Evolutionary conservation across 352 stramenopile species (phyloP).

Genomic region (Globisporangium takayamanum): DNA sequence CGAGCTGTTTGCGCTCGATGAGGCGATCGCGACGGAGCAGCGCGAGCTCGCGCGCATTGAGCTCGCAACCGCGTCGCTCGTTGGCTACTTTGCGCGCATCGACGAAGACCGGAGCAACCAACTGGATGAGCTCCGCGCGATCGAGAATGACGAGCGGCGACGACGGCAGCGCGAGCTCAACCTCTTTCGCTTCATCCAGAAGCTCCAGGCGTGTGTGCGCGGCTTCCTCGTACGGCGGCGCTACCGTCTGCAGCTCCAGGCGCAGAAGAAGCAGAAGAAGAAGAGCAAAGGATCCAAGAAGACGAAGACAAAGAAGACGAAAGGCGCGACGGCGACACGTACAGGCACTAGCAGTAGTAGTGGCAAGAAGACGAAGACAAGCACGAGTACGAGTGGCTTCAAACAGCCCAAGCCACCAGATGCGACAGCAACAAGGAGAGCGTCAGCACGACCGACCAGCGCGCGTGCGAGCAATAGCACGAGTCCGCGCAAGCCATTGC

Average conservation of each 20-base stretch:
- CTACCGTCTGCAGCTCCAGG: conserved; percentile 19
- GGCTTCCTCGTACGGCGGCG: conserved; percentile 47
- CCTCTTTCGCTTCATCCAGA: conserved; percentile 40
- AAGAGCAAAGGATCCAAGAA: conserved; percentile 15
- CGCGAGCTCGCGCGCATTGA: conserved; percentile 26
- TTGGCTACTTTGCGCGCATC: conserved; percentile 37
- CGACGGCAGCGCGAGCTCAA: conserved; percentile 34
- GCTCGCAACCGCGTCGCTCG: conserved; percentile 27
- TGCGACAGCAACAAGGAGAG: neutral
- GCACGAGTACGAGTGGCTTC: too few species aligned
- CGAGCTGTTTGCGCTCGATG: conserved; percentile 43
- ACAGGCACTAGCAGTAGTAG: neutral
- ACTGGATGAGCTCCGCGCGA: conserved; percentile 36
- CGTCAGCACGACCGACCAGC: neutral
- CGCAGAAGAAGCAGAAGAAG: conserved; percentile 15
- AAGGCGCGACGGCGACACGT: neutral
- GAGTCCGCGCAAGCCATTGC: neutral
- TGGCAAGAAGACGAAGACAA: conserved; percentile 1
- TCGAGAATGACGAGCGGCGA: conserved; percentile 23
- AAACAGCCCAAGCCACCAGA: neutral
- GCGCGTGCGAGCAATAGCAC: neutral
- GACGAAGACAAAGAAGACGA: conserved; percentile 24
- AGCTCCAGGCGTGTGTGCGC: conserved; percentile 50
- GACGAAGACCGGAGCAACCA: conserved; percentile 48
- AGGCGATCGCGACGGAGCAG: conserved; percentile 23